Percentiles rank a stretch among this genome's conserved stretches.
Conservation (phyloP, 768 basidiomycete genomes). For the Hemileccinum rubropunctum region DNA sequence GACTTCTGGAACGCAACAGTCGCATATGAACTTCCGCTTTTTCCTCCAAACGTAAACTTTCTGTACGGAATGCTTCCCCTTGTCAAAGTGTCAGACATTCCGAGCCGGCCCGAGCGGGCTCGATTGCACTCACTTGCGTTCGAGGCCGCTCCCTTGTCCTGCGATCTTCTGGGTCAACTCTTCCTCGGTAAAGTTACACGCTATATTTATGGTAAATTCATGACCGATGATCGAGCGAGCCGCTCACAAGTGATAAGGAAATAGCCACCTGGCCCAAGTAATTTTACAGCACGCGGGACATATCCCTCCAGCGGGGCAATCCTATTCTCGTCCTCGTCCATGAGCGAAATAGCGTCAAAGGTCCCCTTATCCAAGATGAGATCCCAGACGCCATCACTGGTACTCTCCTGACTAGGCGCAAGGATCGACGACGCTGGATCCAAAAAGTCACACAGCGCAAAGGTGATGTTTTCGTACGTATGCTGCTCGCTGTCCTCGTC, state of each 20-base stretch:
- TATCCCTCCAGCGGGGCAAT: slow-evolving; percentile 55
- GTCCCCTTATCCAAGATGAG: slow-evolving; percentile 86
- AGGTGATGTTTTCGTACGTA: slow-evolving; percentile 36
- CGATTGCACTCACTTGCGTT: slow-evolving; percentile 55
- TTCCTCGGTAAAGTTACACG: slow-evolving; percentile 84
- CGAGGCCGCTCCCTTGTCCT: slow-evolving; percentile 44
- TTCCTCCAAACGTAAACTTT: slow-evolving; percentile 77
- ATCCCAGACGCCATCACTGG: slow-evolving; percentile 51
- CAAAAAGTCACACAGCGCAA: slow-evolving; percentile 66
- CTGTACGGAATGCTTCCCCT: slow-evolving; percentile 75
- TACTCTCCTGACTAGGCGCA: slow-evolving; percentile 5
- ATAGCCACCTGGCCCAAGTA: slow-evolving; percentile 64
- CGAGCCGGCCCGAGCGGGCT: background rate
- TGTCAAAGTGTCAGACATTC: background rate
- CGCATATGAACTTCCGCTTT: slow-evolving; percentile 64
- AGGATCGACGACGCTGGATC: slow-evolving; percentile 43
- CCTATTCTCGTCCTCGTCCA: slow-evolving; percentile 54
- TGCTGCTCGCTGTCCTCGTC: slow-evolving; percentile 8
- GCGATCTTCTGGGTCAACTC: slow-evolving; percentile 61
- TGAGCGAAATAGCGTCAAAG: slow-evolving; percentile 80
- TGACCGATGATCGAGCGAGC: background rate
- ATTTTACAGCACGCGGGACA: slow-evolving; percentile 49
- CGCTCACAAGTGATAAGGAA: slow-evolving; percentile 80
- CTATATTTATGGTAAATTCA: slow-evolving; percentile 29
- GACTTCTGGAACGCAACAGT: slow-evolving; percentile 67